phyloP scores from a whole-genome alignment of 306 rosid species.

The Hippophae rhamnoides region DNA sequence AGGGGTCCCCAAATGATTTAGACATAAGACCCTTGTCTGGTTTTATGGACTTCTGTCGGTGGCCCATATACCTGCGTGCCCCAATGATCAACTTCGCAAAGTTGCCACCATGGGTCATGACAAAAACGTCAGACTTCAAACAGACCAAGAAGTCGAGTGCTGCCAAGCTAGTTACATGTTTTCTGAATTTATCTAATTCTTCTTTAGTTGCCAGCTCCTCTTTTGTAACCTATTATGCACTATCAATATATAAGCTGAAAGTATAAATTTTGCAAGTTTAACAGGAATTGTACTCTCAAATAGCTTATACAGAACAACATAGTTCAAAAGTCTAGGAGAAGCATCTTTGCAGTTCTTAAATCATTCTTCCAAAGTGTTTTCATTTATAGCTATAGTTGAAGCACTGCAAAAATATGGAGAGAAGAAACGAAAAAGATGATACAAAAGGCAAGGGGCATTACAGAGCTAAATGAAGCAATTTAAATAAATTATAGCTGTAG shows the following conservation, averaged over 20 bases:
- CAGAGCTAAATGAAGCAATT: too few species aligned
- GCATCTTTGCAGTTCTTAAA: too few species aligned
- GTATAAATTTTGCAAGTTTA: neutral
- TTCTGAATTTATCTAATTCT: slow-evolving; percentile 78
- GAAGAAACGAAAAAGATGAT: too few species aligned
- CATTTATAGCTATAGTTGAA: too few species aligned
- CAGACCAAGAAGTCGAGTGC: slow-evolving; percentile 98
- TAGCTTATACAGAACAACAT: too few species aligned
- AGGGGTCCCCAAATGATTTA: slow-evolving; percentile 97
- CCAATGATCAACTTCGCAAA: slow-evolving; percentile 94
- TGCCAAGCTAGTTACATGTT: slow-evolving; percentile 95
- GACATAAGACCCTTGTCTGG: slow-evolving; percentile 99
- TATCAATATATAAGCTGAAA: neutral
- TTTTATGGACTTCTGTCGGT: slow-evolving; percentile 80
- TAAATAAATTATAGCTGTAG: too few species aligned
- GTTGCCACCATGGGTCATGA: slow-evolving; percentile 99
- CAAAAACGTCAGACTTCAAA: slow-evolving; percentile 94
- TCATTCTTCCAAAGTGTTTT: too few species aligned
- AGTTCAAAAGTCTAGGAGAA: too few species aligned
- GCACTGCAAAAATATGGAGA: too few species aligned
- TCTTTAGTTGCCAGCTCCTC: slow-evolving; percentile 85
- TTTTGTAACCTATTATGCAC: slow-evolving; percentile 64
- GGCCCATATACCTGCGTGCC: slow-evolving; percentile 95
- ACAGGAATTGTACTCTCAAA: neutral
- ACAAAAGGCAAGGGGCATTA: too few species aligned